Evolutionary conservation across 257 asterid species (phyloP), one percentile per base, ranked within the genome.

Genomic region (Przewalskia tangutica): DNA sequence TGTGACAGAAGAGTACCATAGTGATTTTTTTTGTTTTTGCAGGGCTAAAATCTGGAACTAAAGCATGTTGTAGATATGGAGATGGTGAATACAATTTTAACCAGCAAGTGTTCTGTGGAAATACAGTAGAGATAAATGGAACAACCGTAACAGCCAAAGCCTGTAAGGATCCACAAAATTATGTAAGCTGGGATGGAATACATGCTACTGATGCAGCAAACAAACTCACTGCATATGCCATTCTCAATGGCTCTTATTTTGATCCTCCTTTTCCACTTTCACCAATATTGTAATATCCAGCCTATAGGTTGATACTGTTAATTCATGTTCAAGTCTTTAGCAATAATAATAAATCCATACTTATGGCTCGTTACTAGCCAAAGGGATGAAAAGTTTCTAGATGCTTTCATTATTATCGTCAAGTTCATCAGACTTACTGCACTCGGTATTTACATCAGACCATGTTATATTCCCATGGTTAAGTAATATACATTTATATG

Each of bases 131-230:
- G 77, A 84, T 93, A 51, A 79, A 92, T 5, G 92, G 95, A 11
- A 64, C 60, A 3, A 89, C 16, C 7, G 60, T 83, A 59, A 89
- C 85, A 0, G 97, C 97, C 46, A 68, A 16, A 11, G 93, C 94
- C 1, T 93, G 97, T 36, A 7, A 55, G 11, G 98, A 92, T 75
- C 98, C 98, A 20, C 60, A 91, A 82, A 86, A 84, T 13, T 91
- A 91, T 60, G 97, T 92, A 1, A 92, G 94, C 68, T 93, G 94
- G 93, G 95, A 93, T 83, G 98, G 97, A 56, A 85, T 89, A 76
- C 97, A 92, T 87, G 92, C 94, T 18, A 90, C 97, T 5, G 98
- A 93, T 84, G 94, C 95, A 76, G 97, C 98, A 64, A 94, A 94
- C 88, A 90, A 88, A 88, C 79, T 87, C 79, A 88, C 88, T 65